A percentile compares a stretch with the other conserved stretches of the same genome.
phyloP scores from a whole-genome alignment of 1,284 basidiomycete genomes.

The Ganoderma sinense region DNA sequence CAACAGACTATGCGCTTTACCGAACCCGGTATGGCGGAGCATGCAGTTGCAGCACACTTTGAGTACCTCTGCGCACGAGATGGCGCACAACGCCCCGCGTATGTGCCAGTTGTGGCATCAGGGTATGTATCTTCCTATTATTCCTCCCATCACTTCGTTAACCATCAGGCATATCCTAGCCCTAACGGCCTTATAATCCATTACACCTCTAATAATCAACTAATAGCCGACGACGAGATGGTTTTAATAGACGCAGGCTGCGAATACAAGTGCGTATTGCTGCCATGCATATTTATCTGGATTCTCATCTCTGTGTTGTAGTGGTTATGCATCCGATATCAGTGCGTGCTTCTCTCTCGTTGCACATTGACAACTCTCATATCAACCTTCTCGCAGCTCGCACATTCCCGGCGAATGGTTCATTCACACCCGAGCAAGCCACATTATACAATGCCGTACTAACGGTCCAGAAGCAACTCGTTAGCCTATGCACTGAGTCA shows the following conservation, averaged over 20 bases:
- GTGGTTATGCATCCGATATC: slow-evolving; percentile 96
- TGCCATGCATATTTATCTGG: no score
- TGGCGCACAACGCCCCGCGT: slow-evolving; percentile 88
- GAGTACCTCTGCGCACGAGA: slow-evolving; percentile 83
- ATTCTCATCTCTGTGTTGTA: slow-evolving; percentile 38
- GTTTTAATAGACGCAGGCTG: slow-evolving; percentile 92
- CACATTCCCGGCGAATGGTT: slow-evolving; percentile 87
- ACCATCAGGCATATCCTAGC: slow-evolving; percentile 45
- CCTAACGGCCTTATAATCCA: slow-evolving; percentile 91
- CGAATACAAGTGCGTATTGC: slow-evolving; percentile 78
- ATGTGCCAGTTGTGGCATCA: slow-evolving; percentile 94
- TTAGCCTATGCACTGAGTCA: slow-evolving; percentile 66
- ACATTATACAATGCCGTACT: slow-evolving; percentile 91
- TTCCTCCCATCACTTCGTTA: not conserved
- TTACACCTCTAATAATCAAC: slow-evolving; percentile 89
- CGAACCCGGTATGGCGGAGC: slow-evolving; percentile 74
- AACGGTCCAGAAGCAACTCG: slow-evolving; percentile 76
- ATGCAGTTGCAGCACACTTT: slow-evolving; percentile 84
- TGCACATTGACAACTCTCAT: not conserved
- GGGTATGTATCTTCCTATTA: slow-evolving; percentile 60
- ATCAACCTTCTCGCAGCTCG: slow-evolving; percentile 60
- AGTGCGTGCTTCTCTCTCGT: slow-evolving; percentile 54
- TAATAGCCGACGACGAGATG: slow-evolving; percentile 77
- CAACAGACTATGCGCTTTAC: slow-evolving; percentile 85
- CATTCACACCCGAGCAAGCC: slow-evolving; percentile 82